Base-by-base conservation (phyloP, 768 basidiomycete species). In the Tephrocybe sp. region DNA sequence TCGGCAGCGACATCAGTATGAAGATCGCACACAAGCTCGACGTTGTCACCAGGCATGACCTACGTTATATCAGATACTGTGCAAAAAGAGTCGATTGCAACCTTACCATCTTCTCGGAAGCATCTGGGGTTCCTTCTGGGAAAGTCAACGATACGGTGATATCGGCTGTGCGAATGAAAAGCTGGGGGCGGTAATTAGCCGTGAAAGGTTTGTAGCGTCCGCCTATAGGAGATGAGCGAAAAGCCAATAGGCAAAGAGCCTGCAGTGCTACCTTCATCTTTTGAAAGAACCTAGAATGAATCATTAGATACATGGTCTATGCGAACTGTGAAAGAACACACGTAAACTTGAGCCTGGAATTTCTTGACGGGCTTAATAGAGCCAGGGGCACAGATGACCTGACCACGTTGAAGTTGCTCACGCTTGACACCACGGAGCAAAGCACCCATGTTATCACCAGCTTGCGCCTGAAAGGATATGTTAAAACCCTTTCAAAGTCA, bases 381-480 rank as follows among this genome's bases (percentile, higher is more conserved):
- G 27, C 92, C 92, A 21, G 95, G 94, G 26, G 83, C 79, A 59
- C 86, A 82, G 64, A 99, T 82, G 49, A 98, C 88, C 66, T 95
- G 92, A 37, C 97, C 97, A 57, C 97, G 89, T 56, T 83, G 80
- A 63, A 99, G 75, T 70, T 98, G 93, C 65, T 98, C 97, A 55
- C 96, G 88, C 75, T 98, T 98, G 69, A 98, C 76, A 65, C 97
- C 95, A 69, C 97, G 92, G 38, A 99, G 85, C 30, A 99, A 79
- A 48, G 88, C 90, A 58, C 97, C 97, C 92, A 98, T 98, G 78
- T 98, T 98, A 72, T 99, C 97, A 60, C 97, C 97, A 54, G 97
- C 96, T 70, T 98, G 92, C 52, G 92, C 95, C 86, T 89, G 40
- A 38, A 49, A 36, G 16, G 32, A 24, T n/a, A n/a, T 21, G 19